Percentiles rank a stretch among this genome's conserved stretches.
phyloP scores from a whole-genome alignment of 2,329 filamentous ascomycete species.

The Verticillium isaacii region DNA sequence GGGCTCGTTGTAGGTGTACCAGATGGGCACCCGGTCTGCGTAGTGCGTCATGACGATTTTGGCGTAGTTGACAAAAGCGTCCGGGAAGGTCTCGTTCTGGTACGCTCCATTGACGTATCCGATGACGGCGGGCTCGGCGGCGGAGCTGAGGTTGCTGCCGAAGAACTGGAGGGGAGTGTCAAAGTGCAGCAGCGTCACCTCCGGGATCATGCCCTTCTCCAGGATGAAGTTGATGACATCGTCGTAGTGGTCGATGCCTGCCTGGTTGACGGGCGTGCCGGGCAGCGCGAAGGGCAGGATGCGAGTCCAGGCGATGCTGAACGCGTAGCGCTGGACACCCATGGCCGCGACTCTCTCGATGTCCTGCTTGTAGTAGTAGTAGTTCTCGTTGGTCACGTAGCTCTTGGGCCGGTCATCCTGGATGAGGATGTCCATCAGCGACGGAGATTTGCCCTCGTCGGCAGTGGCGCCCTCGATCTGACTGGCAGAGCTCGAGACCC shows the following conservation, averaged over 20 bases:
- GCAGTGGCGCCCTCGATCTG: slow-evolving; percentile 41
- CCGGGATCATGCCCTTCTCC: slow-evolving; percentile 43
- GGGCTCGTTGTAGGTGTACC: slow-evolving; percentile 52
- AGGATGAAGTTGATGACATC: slow-evolving; percentile 46
- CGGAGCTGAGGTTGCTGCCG: slow-evolving; percentile 24
- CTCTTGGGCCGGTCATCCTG: slow-evolving; percentile 17
- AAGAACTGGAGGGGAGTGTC: slow-evolving; percentile 30
- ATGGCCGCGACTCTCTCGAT: slow-evolving; percentile 47
- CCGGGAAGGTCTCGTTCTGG: slow-evolving; percentile 38
- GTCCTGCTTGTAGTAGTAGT: slow-evolving; percentile 53
- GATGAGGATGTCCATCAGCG: slow-evolving; percentile 35
- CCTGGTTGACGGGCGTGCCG: slow-evolving; percentile 44
- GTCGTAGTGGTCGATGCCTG: slow-evolving; percentile 48
- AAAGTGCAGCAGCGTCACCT: slow-evolving; percentile 44
- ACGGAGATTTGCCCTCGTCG: slow-evolving; percentile 36
- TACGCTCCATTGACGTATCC: slow-evolving; percentile 37
- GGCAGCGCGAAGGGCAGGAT: slow-evolving; percentile 47
- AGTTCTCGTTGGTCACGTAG: slow-evolving; percentile 42
- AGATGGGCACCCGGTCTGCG: slow-evolving; percentile 44
- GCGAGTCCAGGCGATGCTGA: slow-evolving; percentile 46
- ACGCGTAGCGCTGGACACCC: slow-evolving; percentile 46
- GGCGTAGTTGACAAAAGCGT: slow-evolving; percentile 48
- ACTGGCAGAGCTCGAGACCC: slow-evolving; percentile 43
- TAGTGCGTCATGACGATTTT: slow-evolving; percentile 47
- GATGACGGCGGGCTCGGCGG: slow-evolving; percentile 19